phyloP scores from a whole-genome alignment of 345 rosid species.

The Moricandia arvensis region DNA sequence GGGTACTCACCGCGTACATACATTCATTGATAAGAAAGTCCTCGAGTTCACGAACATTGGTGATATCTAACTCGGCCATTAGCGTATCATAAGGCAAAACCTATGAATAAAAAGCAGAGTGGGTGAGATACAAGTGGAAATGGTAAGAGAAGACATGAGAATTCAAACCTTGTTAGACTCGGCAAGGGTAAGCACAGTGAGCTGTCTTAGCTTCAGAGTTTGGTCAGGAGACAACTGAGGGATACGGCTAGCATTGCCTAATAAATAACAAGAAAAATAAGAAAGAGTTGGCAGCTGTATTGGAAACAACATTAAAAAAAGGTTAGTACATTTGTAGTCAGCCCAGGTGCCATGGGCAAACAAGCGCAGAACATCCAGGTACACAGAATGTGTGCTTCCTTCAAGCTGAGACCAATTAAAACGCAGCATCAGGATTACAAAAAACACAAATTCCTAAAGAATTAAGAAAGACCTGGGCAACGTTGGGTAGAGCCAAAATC shows the following conservation, averaged over 20 bases:
- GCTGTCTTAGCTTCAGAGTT: conserved; percentile 85
- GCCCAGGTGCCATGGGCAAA: conserved; percentile 93
- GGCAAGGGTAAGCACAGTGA: conserved; percentile 84
- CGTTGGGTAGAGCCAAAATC: conserved; percentile 67
- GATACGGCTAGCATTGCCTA: conserved; percentile 54
- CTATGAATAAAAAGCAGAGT: conserved; percentile 33
- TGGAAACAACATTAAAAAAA: not conserved
- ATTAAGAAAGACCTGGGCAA: conserved; percentile 48
- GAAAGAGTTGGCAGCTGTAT: not conserved
- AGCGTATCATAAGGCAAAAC: conserved; percentile 80
- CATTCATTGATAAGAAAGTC: conserved; percentile 96
- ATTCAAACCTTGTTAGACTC: conserved; percentile 71
- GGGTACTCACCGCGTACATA: conserved; percentile 78
- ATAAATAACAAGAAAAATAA: not conserved
- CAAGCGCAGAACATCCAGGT: conserved; percentile 66
- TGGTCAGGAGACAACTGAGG: conserved; percentile 75
- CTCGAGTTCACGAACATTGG: conserved; percentile 89
- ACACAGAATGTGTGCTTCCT: conserved; percentile 57
- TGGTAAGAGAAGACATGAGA: not conserved
- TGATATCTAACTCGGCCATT: conserved; percentile 81
- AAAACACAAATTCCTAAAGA: not conserved
- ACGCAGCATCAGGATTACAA: not conserved
- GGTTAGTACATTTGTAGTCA: conserved; percentile 70
- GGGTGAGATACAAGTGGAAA: conserved; percentile 7
- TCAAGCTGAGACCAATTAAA: conserved; percentile 51